A percentile compares a stretch with the other conserved stretches of the same genome.
Evolutionary conservation across 129 eudicot species (phyloP).

Genomic region (Calendula officinalis): DNA sequence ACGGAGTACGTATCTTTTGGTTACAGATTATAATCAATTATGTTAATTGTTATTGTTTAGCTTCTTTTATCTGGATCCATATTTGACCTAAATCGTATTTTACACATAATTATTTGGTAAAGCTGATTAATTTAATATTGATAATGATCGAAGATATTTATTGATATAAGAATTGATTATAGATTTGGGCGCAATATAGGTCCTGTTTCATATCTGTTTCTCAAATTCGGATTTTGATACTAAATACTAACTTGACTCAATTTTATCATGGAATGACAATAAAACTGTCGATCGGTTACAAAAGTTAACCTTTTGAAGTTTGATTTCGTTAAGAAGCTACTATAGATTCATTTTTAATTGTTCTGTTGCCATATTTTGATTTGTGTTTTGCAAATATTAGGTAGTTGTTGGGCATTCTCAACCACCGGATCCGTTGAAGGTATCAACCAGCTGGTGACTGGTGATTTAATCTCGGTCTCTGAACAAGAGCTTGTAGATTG

Average conservation of each 20-base stretch:
- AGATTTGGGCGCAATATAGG: too few relatives aligned
- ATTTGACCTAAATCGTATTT: not conserved
- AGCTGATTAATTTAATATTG: not conserved
- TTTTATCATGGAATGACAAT: too few relatives aligned
- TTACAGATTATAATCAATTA: not conserved
- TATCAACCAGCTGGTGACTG: constrained; percentile 65
- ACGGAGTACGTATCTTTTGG: constrained; percentile 6
- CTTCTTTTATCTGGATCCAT: not conserved
- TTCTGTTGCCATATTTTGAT: not conserved
- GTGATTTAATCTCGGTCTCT: constrained; percentile 54
- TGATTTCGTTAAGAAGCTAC: too few relatives aligned
- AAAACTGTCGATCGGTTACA: too few relatives aligned
- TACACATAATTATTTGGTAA: not conserved
- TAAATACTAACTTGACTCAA: too few relatives aligned
- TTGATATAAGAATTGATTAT: too few relatives aligned
- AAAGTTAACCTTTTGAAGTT: too few relatives aligned
- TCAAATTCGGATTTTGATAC: too few relatives aligned
- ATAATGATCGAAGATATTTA: too few relatives aligned
- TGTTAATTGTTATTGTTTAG: not conserved
- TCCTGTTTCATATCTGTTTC: too few relatives aligned
- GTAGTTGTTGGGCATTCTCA: constrained; percentile 99
- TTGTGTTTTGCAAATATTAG: constrained; percentile 30
- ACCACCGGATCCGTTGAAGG: constrained; percentile 84
- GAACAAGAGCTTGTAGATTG: constrained; percentile 98
- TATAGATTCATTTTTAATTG: too few relatives aligned